Evolutionary conservation across 805 yeast genomes (phyloP).

Genomic region (Pichia sporocuriosa): DNA sequence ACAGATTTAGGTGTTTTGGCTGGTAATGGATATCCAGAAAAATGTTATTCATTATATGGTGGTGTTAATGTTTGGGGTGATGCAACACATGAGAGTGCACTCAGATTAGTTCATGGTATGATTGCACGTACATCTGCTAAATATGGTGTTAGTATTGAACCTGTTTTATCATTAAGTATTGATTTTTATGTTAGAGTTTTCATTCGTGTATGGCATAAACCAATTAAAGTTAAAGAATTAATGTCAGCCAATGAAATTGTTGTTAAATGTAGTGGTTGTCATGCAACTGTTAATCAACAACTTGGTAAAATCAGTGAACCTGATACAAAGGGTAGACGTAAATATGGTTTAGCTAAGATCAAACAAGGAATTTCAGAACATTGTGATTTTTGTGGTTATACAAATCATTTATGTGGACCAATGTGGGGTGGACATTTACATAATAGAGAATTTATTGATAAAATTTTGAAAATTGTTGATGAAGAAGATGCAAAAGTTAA

Average conservation of each 20-base stretch:
- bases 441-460: conserved; percentile 56
- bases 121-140: conserved; percentile 82
- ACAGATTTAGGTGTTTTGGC: conserved; percentile 95
- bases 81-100: conserved; percentile 88
- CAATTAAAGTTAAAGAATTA: conserved; percentile 73
- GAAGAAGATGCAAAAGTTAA: conserved; percentile 32
- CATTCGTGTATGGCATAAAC: conserved; percentile 69
- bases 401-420: conserved; percentile 85
- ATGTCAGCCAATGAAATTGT: conserved; percentile 72
- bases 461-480: conserved; percentile 47
- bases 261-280: conserved; percentile 85
- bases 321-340: conserved; percentile 26
- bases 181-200: conserved; percentile 90
- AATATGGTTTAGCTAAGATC: conserved; percentile 58
- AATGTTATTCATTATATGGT: conserved; percentile 91
- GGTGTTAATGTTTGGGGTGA: conserved; percentile 84
- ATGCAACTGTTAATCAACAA: conserved; percentile 60
- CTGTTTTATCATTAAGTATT: conserved; percentile 75
- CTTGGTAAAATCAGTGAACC: conserved; percentile 54
- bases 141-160: conserved; percentile 81
- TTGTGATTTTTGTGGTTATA: conserved; percentile 66
- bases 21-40: conserved; percentile 94
- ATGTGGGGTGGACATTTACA: conserved; percentile 90
- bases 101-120: conserved; percentile 72
- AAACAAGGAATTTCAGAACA: conserved; percentile 46